These are phyloP conservation scores for Neonectria hederae DNA, from an alignment of 2,329 filamentous ascomycete species.

Conservation along the genomic window DNA sequence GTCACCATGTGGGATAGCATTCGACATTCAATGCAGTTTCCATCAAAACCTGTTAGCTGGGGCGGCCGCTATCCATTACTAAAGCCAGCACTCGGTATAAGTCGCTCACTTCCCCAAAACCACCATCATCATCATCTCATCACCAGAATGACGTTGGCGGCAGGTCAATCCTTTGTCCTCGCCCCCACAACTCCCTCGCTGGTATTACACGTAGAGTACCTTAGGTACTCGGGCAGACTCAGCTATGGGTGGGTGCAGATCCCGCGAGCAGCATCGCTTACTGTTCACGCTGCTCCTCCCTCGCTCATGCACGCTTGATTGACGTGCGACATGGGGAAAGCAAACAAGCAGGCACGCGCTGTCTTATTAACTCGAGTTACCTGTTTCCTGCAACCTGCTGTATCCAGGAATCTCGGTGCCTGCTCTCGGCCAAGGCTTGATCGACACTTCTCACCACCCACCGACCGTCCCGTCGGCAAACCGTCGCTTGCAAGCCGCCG, in stretches of 20 bases:
- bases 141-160: background rate
- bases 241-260: background rate
- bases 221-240: background rate
- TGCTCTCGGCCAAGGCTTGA: background rate
- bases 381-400: conserved; percentile 3
- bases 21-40: background rate
- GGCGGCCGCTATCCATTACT: background rate
- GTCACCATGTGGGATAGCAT: background rate
- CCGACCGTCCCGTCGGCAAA: conserved; percentile 10
- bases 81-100: conserved; percentile 1
- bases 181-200: too few species aligned
- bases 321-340: conserved; percentile 15
- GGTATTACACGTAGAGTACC: background rate
- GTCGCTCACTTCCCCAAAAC: background rate
- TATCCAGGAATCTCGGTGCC: background rate
- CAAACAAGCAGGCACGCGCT: background rate
- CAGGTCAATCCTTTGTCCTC: too few species aligned
- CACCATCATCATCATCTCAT: conserved; percentile 1
- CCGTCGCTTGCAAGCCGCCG: conserved; percentile 1
- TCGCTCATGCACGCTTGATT: background rate
- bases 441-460: conserved; percentile 8
- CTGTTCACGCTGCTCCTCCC: background rate
- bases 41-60: background rate
- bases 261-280: background rate
- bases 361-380: too few species aligned